A percentile compares a stretch with the other conserved stretches of the same genome.
phyloP scores from a whole-genome alignment of 345 rosid species.

The Salix exigua region DNA sequence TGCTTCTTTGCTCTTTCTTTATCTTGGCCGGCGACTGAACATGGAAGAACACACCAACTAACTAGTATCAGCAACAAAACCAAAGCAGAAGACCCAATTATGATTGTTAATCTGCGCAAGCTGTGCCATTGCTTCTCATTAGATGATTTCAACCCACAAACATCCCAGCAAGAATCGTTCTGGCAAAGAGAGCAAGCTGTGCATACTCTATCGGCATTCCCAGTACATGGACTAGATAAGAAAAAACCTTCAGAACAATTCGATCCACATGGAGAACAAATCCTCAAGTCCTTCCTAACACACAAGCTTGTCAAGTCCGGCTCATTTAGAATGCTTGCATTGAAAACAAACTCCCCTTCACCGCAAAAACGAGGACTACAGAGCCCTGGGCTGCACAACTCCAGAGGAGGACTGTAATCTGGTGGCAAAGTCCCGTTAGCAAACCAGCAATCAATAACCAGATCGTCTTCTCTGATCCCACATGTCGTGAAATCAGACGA shows the following conservation, averaged over 20 bases:
- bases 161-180: conserved; percentile 69
- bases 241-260: conserved; percentile 73
- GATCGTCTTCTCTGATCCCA: conserved; percentile 77
- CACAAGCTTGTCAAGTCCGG: conserved; percentile 72
- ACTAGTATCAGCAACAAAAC: conserved; percentile 43
- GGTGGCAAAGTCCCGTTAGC: conserved; percentile 36
- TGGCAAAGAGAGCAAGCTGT: conserved; percentile 90
- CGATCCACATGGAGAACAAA: conserved; percentile 71
- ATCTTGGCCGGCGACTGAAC: conserved; percentile 24
- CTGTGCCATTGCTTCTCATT: conserved; percentile 47
- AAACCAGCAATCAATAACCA: conserved; percentile 87
- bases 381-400: conserved; percentile 82
- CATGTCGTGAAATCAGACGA: conserved; percentile 74
- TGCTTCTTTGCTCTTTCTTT: conserved; percentile 44
- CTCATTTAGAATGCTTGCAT: conserved; percentile 77
- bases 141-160: conserved; percentile 51
- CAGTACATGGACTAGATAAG: conserved; percentile 71
- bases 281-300: conserved; percentile 54
- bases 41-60: conserved; percentile 51
- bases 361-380: conserved; percentile 57
- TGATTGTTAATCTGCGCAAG: conserved; percentile 34
- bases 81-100: conserved; percentile 41
- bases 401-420: conserved; percentile 74
- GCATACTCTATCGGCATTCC: conserved; percentile 66
- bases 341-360: conserved; percentile 61